Percentiles rank a stretch among this genome's conserved stretches.
phyloP scores from a whole-genome alignment of 805 yeast genomes.

The Wickerhamomyces bovis region DNA sequence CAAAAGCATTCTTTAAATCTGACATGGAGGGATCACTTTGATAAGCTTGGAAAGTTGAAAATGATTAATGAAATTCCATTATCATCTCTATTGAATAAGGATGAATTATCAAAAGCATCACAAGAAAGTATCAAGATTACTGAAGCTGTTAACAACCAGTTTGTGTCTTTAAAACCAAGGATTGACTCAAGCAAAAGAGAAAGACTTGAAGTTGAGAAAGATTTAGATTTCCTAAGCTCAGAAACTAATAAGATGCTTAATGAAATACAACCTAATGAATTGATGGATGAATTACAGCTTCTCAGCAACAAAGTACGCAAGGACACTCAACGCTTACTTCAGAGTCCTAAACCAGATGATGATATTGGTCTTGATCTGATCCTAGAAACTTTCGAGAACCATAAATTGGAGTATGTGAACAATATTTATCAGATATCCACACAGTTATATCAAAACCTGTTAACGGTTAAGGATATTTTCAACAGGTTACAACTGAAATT shows the following conservation, averaged over 20 bases:
- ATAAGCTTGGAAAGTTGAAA: slow-evolving; percentile 5
- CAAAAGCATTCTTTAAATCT: slow-evolving; percentile 34
- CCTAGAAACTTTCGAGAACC: slow-evolving; percentile 18
- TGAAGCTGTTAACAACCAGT: slow-evolving; percentile 16
- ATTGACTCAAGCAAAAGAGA: slow-evolving; percentile 34
- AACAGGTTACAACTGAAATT: slow-evolving; percentile 17
- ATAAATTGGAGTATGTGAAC: slow-evolving; percentile 24
- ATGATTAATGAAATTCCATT: slow-evolving; percentile 7
- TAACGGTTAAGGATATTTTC: slow-evolving; percentile 30
- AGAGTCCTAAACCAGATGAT: slow-evolving; percentile 11
- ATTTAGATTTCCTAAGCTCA: slow-evolving; percentile 35
- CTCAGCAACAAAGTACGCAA: slow-evolving; percentile 17
- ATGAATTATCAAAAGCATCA: slow-evolving; percentile 23
- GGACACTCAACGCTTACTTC: slow-evolving; percentile 19
- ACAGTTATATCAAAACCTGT: slow-evolving; percentile 30
- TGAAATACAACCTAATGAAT: slow-evolving; percentile 13
- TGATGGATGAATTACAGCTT: slow-evolving; percentile 12
- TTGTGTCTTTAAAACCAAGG: slow-evolving; percentile 25
- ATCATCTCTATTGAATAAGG: slow-evolving; percentile 9
- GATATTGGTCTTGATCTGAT: slow-evolving; percentile 18
- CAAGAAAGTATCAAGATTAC: slow-evolving; percentile 20
- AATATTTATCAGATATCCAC: slow-evolving; percentile 29
- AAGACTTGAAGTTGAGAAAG: slow-evolving; percentile 31
- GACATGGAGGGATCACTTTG: slow-evolving; percentile 15
- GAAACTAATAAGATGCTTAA: slow-evolving; percentile 30